Base-by-base conservation (phyloP, 257 asterid genomes). In the Nemophila menziesii region DNA sequence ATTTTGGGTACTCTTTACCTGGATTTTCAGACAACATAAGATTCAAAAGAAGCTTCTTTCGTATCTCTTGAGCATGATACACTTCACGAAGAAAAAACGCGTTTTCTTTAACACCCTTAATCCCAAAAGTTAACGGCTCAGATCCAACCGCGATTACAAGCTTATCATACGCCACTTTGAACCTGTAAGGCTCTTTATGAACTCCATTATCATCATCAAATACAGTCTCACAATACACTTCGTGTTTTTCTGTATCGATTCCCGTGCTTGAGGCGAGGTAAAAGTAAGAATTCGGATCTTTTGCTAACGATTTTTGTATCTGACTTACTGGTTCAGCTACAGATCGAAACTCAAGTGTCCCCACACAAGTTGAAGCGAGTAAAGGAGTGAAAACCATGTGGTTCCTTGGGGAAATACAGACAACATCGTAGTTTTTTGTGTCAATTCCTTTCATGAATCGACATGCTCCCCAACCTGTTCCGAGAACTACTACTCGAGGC, bases 401-500 rank as follows among this genome's bases (percentile, higher is more conserved):
- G 57, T 87, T 87, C 60, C 97, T 79, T 2, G 97, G 97, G 11
- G 97, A 83, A 56, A 87, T 65, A 56, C 97, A 82, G 33, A 87
- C 97, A 45, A 80, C 83, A 43, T 87, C 97, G 16, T 87, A 87
- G 39, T 63, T 20, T 23, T 44, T 74, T 3, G 93, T 87, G 61
- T 87, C 86, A 5, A 87, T 49, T 40, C 95, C 93, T 55, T 82
- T 82, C 33, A 87, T 93, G 68, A 87, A 87, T 39, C 97, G 75
- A 51, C 97, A 87, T 1, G 97, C 97, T 1, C 89, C 97, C 97
- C 97, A 87, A 17, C 97, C 97, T 40, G 86, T 70, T 13, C 97
- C 97, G 39, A 87, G 80, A 47, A 87, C 93, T 49, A 82, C 97
- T 11, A 82, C 93, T 21, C 97, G 61, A n/a, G 97, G 95, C 77